phyloP scores from a whole-genome alignment of 148 eudicot species.

The Mesembryanthemum crystallinum region DNA sequence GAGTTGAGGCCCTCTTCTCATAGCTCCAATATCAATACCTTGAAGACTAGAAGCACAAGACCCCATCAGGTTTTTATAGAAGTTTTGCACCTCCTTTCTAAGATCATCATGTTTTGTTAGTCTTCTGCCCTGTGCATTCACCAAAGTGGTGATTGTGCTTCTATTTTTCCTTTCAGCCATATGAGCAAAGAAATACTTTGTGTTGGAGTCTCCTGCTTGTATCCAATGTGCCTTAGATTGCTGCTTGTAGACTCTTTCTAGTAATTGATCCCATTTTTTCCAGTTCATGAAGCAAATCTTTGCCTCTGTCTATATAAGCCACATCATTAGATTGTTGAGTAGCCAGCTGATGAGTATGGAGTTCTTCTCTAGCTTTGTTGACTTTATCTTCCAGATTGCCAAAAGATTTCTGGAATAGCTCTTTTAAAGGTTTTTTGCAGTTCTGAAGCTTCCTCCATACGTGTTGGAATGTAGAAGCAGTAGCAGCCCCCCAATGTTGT shows the following conservation, averaged over 20 bases:
- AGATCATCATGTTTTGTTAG: neutral
- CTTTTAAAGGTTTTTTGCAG: neutral
- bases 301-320: too few relatives aligned
- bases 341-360: neutral
- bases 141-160: neutral
- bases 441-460: neutral
- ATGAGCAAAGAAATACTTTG: neutral
- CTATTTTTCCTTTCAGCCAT: neutral
- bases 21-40: neutral
- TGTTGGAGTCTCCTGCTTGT: neutral
- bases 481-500: neutral
- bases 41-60: too few relatives aligned
- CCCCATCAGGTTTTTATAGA: too few relatives aligned
- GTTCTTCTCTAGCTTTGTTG: neutral
- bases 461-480: neutral
- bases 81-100: too few relatives aligned
- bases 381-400: too few relatives aligned
- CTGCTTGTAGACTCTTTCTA: neutral
- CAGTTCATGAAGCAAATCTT: neutral
- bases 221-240: neutral
- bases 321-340: too few relatives aligned
- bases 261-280: neutral
- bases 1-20: neutral
- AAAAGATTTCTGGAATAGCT: neutral
- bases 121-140: neutral